These are phyloP conservation scores for Tetrahymena borealis DNA, from an alignment of 73 alveolate genomes.

Conservation along the genomic window DNA sequence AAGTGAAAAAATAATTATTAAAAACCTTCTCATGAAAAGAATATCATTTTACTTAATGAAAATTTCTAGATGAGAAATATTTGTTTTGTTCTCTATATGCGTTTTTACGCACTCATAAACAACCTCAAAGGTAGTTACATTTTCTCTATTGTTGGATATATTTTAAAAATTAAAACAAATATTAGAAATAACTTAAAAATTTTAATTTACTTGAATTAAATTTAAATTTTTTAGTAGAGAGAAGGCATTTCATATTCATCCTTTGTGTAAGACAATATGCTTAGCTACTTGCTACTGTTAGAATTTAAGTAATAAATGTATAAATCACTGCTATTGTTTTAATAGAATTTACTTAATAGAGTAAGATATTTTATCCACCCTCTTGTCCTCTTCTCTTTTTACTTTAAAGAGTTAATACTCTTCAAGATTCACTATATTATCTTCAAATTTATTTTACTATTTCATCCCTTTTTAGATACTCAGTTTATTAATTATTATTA, in stretches of 20 bases:
- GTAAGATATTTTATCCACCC: not conserved
- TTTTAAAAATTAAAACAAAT: not conserved
- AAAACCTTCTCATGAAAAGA: not conserved
- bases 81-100: not conserved
- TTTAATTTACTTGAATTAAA: not conserved
- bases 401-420: not conserved
- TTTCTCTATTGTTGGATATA: no score
- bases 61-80: not conserved
- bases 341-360: not conserved
- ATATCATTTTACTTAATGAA: not conserved
- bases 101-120: not conserved
- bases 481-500: not conserved
- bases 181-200: not conserved
- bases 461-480: not conserved
- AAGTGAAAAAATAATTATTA: not conserved
- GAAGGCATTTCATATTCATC: not conserved
- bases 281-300: not conserved
- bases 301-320: not conserved
- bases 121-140: not conserved
- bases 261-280: not conserved
- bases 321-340: no score
- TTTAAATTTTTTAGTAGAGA: not conserved
- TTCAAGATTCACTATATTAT: not conserved
- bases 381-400: not conserved
- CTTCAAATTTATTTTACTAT: not conserved